phyloP scores from a whole-genome alignment of 441 rosid genomes.

The Aquilaria agallochum region DNA sequence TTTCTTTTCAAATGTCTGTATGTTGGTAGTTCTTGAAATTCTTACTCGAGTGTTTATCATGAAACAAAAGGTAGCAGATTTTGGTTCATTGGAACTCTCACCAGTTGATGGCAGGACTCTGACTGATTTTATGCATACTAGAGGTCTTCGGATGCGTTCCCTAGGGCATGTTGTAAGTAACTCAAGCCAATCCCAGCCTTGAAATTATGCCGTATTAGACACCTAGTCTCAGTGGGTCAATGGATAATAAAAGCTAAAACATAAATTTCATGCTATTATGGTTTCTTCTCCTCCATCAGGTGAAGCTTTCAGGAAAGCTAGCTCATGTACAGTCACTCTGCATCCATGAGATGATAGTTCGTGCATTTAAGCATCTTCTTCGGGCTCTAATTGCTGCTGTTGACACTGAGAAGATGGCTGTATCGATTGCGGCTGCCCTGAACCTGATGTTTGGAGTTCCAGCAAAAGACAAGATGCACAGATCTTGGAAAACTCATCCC shows the following conservation, averaged over 20 bases:
- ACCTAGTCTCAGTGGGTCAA: too few relatives aligned
- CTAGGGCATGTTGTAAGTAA: constrained; percentile 70
- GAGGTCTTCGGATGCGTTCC: constrained; percentile 78
- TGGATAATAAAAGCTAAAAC: too few relatives aligned
- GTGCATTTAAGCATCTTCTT: constrained; percentile 70
- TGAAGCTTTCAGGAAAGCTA: constrained; percentile 66
- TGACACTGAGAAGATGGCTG: constrained; percentile 46
- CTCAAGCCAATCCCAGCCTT: constrained; percentile 7
- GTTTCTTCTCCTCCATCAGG: constrained; percentile 34
- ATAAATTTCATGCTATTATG: too few relatives aligned
- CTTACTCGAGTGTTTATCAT: constrained; percentile 20
- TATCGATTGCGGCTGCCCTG: constrained; percentile 55
- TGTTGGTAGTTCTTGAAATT: constrained; percentile 14
- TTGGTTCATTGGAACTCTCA: constrained; percentile 61
- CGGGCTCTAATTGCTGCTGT: constrained; percentile 61
- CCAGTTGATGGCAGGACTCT: constrained; percentile 80
- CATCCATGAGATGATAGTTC: constrained; percentile 76
- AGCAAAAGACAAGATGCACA: constrained; percentile 28
- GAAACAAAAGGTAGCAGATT: constrained; percentile 50
- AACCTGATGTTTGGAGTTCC: constrained; percentile 70
- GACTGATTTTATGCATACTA: constrained; percentile 81
- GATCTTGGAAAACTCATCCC: constrained; percentile 40
- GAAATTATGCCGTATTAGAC: too few relatives aligned
- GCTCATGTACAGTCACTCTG: constrained; percentile 73
- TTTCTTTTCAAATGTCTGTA: constrained; percentile 8